Base-by-base conservation (phyloP, 176 grass and related monocot species). In the Elymus sibiricus region DNA sequence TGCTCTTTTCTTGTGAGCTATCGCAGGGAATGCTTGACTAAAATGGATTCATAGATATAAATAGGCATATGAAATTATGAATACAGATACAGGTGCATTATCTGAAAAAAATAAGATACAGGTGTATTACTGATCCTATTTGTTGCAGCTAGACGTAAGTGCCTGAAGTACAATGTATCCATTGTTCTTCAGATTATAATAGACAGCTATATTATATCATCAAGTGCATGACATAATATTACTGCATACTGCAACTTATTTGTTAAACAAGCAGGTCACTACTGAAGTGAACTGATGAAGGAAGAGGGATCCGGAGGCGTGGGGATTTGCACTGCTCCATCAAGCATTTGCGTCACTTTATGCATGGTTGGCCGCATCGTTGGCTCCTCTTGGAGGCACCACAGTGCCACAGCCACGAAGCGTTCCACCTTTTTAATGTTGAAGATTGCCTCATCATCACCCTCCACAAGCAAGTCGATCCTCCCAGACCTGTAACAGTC, bases 311-410 rank as follows among this genome's bases (percentile, higher is more conserved):
- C 83, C 14, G 83, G 87, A 16, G 90, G 75, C 8, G 6, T 38
- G 21, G 84, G 66, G 43, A 84, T 74, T 42, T 51, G 24, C 34
- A 67, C 58, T 87, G 68, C 24, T 68, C 77, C 84, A 77, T 88
- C 80, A 32, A 86, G 63, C 76, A 83, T 88, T 24, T 89, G 88
- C 39, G 83, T 89, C 19, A 85, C 88, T 24, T 89, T 89, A 2
- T 46, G 82, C 82, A 93, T 93, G 46, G 78, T 82, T 1, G 88
- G 91, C 5, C 88, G 76, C 65, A 88, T 73, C 1, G 60, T 42
- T 11, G 91, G 85, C 22, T 93, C 91, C 78, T 90, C 91, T 59
- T 93, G 91, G n/a, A 93, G 68, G 47, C 91, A 90, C 91, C 91
- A 93, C 26, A 90, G 70, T 34, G 91, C 91, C 9, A 88, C 88